A percentile compares a stretch with the other conserved stretches of the same genome.
phyloP scores from a whole-genome alignment of 148 eudicot species.

The Fallopia convolvulus region DNA sequence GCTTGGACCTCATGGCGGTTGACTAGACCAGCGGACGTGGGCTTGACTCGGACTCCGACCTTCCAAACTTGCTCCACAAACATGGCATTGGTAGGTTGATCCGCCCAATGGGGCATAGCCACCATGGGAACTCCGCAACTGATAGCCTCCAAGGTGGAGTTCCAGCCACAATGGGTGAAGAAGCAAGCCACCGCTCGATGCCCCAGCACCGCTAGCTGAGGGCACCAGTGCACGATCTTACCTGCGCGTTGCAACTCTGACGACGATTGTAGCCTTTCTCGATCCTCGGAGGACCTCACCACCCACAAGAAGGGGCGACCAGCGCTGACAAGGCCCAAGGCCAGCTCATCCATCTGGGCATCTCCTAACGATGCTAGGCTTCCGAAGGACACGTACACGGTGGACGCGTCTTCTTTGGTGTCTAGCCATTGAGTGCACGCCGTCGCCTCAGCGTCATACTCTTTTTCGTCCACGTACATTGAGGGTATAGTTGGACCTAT shows the following conservation, averaged over 20 bases:
- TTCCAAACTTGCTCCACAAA: slow-evolving; percentile 12
- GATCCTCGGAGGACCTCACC: slow-evolving; percentile 23
- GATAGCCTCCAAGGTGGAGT: slow-evolving; percentile 6
- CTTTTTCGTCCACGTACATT: slow-evolving; percentile 15
- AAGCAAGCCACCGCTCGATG: slow-evolving; percentile 9
- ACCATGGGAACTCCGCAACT: slow-evolving; percentile 9
- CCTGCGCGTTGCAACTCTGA: background rate
- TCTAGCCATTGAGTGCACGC: slow-evolving; percentile 31
- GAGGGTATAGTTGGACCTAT: slow-evolving; percentile 40
- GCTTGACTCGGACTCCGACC: slow-evolving; percentile 2
- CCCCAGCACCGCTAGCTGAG: slow-evolving; percentile 11
- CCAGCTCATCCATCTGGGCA: slow-evolving; percentile 33
- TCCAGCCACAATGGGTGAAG: slow-evolving; percentile 15
- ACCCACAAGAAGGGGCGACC: slow-evolving; percentile 33
- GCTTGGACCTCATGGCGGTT: background rate
- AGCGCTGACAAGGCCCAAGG: slow-evolving; percentile 20
- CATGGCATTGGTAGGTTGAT: slow-evolving; percentile 8
- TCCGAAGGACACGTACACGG: slow-evolving; percentile 38
- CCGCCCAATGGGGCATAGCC: slow-evolving; percentile 11
- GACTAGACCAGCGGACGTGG: background rate
- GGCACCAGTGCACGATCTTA: background rate
- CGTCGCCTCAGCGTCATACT: slow-evolving; percentile 21
- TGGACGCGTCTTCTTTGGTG: slow-evolving; percentile 17
- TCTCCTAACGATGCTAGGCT: slow-evolving; percentile 24
- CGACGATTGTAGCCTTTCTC: slow-evolving; percentile 15